A percentile compares a stretch with the other conserved stretches of the same genome.
Evolutionary conservation across 768 basidiomycete genomes (phyloP).

Genomic region (Lactarius evosmus): DNA sequence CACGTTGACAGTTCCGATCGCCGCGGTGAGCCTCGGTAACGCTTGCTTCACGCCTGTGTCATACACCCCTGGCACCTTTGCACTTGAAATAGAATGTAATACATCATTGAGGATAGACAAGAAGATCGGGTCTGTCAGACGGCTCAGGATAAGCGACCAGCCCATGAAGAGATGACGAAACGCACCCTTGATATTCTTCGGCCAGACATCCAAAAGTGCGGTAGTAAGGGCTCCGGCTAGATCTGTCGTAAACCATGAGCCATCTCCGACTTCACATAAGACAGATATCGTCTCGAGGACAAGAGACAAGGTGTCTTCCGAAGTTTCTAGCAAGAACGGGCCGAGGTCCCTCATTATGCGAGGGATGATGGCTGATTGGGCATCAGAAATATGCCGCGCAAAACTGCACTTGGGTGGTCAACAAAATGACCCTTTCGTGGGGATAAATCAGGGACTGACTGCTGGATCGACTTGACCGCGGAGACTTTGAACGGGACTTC

Average conservation of each 20-base stretch:
- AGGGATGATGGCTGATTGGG: conserved; percentile 60
- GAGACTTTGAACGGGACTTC: conserved; percentile 90
- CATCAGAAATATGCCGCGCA: conserved; percentile 61
- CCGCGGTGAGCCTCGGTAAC: conserved; percentile 66
- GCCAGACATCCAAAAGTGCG: conserved; percentile 78
- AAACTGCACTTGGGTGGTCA: conserved; percentile 48
- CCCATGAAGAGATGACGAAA: conserved; percentile 7
- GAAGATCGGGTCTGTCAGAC: conserved; percentile 75
- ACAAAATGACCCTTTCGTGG: neutral
- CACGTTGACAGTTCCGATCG: conserved; percentile 54
- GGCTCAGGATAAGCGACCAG: neutral
- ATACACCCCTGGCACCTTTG: conserved; percentile 59
- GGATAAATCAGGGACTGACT: conserved; percentile 50
- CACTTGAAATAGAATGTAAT: conserved; percentile 67
- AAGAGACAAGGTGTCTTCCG: conserved; percentile 86
- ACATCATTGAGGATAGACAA: conserved; percentile 21
- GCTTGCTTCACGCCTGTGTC: conserved; percentile 68
- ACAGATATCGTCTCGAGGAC: conserved; percentile 84
- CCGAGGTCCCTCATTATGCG: conserved; percentile 79
- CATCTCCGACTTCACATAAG: conserved; percentile 68
- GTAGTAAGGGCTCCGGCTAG: conserved; percentile 63
- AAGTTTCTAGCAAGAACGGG: conserved; percentile 74
- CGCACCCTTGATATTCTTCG: conserved; percentile 79
- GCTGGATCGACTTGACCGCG: conserved; percentile 89
- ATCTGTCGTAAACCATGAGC: conserved; percentile 67